phyloP scores from a whole-genome alignment of 805 yeast genomes.

The Saccharomycopsis sp. region DNA sequence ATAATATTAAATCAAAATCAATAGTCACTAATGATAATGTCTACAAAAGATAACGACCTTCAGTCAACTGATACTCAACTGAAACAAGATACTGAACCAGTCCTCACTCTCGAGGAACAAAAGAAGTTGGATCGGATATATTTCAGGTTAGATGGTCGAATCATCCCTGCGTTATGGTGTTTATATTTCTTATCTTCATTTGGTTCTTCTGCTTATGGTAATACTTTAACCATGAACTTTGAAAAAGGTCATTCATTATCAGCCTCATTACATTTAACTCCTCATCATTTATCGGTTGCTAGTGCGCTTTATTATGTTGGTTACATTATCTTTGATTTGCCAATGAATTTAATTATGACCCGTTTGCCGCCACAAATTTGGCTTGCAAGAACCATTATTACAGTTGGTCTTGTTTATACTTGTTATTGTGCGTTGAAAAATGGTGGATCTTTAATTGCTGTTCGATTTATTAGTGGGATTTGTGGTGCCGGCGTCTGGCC shows the following conservation, averaged over 20 bases:
- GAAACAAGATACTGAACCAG: background rate
- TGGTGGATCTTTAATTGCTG: slow-evolving; percentile 57
- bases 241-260: slow-evolving; percentile 53
- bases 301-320: slow-evolving; percentile 80
- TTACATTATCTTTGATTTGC: slow-evolving; percentile 76
- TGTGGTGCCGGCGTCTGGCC: slow-evolving; percentile 91
- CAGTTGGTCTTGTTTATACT: slow-evolving; percentile 71
- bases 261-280: slow-evolving; percentile 42
- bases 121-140: slow-evolving; percentile 47
- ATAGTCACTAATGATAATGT: background rate
- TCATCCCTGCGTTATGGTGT: slow-evolving; percentile 79
- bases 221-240: slow-evolving; percentile 71
- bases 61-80: background rate
- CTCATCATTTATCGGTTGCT: slow-evolving; percentile 63
- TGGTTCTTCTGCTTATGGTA: slow-evolving; percentile 72
- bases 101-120: slow-evolving; percentile 25
- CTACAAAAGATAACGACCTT: background rate
- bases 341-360: slow-evolving; percentile 86
- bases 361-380: slow-evolving; percentile 76
- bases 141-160: slow-evolving; percentile 57
- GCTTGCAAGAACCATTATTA: slow-evolving; percentile 69
- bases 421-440: slow-evolving; percentile 61
- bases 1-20: background rate
- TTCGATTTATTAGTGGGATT: slow-evolving; percentile 65
- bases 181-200: slow-evolving; percentile 73